Base-by-base conservation (phyloP, 2,329 filamentous ascomycete species). In the Clonostachys sp. region DNA sequence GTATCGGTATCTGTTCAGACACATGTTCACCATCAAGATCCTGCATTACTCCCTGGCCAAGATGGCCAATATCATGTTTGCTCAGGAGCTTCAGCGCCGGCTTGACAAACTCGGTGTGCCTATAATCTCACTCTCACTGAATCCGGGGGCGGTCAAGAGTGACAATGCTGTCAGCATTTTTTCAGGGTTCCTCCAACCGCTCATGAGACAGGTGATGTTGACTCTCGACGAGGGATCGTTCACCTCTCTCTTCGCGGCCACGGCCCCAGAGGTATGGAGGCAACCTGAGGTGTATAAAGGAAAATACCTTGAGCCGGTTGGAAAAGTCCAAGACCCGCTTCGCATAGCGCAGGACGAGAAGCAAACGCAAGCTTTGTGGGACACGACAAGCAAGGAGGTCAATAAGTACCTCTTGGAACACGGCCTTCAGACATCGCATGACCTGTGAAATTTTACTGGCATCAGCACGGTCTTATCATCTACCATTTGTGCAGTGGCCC, bases 11-110 rank as follows among this genome's bases (percentile, higher is more conserved):
- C 1, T 55, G 2, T 13, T 16, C 2, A 34, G 39, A 20, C 44
- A 48, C 33, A 2, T 59, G 4, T 53, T 59, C 38, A 24, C 34
- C 9, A 46, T 52, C 18, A 53, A 61, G 42, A 58, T 59, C 52
- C 34, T 57, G 4, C 48, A 52, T 12, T 62, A 58, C 38, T 53
- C 44, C 46, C 43, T 57, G 14, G 48, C 57, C 43, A 60, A 58
- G 49, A 45, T 55, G 9, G 56, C 57, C 34, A 52, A 52, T 12
- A 24, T 51, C 33, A 45, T 59, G 24, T 58, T 57, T 39, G 51
- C 57, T 4, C 51, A 51, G 18, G 53, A 58, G 16, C 47, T 59
- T 3, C 56, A 59, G 41, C 45, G 51, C 5, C 47, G 47, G 6
- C 42, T 59, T 24, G 54, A 57, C 13, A 48, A 46, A 9, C 39